Conservation (phyloP, 2,329 filamentous ascomycete genomes). For the Fusarium concolor region DNA sequence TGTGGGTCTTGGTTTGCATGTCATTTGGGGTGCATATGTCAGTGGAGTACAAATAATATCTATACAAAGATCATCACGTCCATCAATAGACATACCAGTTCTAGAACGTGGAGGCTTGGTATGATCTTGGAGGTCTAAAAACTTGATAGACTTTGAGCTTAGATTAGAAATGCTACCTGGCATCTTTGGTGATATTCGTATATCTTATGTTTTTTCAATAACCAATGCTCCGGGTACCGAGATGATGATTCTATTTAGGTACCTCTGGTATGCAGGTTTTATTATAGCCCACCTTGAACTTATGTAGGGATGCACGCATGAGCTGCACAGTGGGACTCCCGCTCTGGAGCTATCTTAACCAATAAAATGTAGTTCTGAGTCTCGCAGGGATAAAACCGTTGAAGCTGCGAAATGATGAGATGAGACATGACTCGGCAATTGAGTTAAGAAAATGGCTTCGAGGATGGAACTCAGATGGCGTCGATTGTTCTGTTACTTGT, state of each 20-base stretch:
- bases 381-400: not conserved
- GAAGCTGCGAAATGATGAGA: constrained; percentile 7
- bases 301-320: not conserved
- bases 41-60: not conserved
- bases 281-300: not conserved
- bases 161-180: not conserved
- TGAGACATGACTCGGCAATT: not conserved
- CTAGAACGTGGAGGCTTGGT: not conserved
- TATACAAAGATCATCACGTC: not conserved
- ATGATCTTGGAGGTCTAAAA: not conserved
- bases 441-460: not conserved
- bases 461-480: not conserved
- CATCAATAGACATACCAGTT: not conserved
- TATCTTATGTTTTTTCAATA: not conserved
- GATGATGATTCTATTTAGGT: constrained; percentile 7
- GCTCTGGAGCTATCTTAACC: constrained; percentile 21
- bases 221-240: not conserved
- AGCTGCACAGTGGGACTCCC: constrained; percentile 36
- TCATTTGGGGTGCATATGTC: constrained; percentile 21
- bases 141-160: not conserved
- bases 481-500: not conserved
- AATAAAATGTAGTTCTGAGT: constrained; percentile 14
- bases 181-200: not conserved
- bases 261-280: not conserved
- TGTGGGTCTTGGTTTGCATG: constrained; percentile 13